Percentiles rank a stretch among this genome's conserved stretches.
phyloP scores from a whole-genome alignment of 2,329 filamentous ascomycete species.

The Trichothecium roseum region DNA sequence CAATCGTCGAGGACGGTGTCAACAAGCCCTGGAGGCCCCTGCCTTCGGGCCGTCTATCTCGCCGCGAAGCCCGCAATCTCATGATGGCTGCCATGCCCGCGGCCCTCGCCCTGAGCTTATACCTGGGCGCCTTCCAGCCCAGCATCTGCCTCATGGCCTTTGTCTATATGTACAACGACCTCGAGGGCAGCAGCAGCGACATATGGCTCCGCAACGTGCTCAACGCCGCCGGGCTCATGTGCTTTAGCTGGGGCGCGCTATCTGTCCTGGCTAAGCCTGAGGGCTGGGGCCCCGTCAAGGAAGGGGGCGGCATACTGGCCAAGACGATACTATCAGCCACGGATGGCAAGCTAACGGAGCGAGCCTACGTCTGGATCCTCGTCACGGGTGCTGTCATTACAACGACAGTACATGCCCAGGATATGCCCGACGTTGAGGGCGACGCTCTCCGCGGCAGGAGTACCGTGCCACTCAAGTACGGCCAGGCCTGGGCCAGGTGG shows the following conservation, averaged over 20 bases:
- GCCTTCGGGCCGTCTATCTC: constrained; percentile 12
- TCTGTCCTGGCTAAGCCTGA: constrained; percentile 6
- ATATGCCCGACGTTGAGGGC: constrained; percentile 15
- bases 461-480: constrained; percentile 16
- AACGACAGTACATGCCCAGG: constrained; percentile 18
- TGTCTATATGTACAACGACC: constrained; percentile 20
- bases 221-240: constrained; percentile 16
- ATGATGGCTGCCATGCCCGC: constrained; percentile 13
- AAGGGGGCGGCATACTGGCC: constrained; percentile 4
- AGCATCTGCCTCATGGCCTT: constrained; percentile 13
- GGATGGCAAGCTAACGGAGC: constrained; percentile 4
- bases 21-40: constrained; percentile 22
- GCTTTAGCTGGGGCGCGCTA: constrained; percentile 17
- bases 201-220: constrained; percentile 14
- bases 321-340: background rate
- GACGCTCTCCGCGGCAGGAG: constrained; percentile 14
- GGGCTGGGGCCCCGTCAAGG: too few species aligned
- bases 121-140: constrained; percentile 9
- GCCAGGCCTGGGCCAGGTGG: constrained; percentile 10
- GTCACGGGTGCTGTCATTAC: constrained; percentile 11
- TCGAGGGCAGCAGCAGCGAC: constrained; percentile 13
- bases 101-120: constrained; percentile 6
- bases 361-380: constrained; percentile 11
- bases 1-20: constrained; percentile 14
- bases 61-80: constrained; percentile 11